Base-by-base conservation (phyloP, 2,329 filamentous ascomycete genomes). In the Curvularia sp. region DNA sequence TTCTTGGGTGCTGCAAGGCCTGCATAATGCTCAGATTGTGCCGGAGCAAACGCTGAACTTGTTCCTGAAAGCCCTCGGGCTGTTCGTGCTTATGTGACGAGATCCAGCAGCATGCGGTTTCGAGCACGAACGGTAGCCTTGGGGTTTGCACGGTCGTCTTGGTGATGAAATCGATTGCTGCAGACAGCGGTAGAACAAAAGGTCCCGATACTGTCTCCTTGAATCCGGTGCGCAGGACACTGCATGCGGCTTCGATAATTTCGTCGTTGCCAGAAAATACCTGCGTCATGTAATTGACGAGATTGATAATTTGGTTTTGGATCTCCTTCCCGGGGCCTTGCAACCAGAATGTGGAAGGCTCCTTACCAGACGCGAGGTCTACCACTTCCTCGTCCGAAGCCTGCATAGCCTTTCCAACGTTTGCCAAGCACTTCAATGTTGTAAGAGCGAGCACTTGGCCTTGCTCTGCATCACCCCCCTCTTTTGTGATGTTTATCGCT, bases 191-290 rank as follows among this genome's bases (percentile, higher is more conserved):
- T 60, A 96, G 86, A 8, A 93, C 90, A 67, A 95, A 94, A 0
- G 91, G 89, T 0, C 91, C 91, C 3, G 89, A 86, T 26, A 87
- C 85, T 0, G 83, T 84, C 74, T 96, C 92, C 0, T 88, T 88
- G 69, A 93, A 93, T 0, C 92, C 92, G 20, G 87, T 85, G 41
- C 88, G 86, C 49, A 94, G 82, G 48, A 93, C 85, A 57, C 83
- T 83, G 76, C 91, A 95, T 33, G 89, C 86, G 4, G 86, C 83
- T 68, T 93, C 90, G 22, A 89, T 83, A 10, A 92, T 84, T 64
- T 93, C 91, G 22, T 86, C 84, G 57, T 85, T 87, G 2, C 76
- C 78, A 3, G 81, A 83, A 46, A 92, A 88, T 0, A 85, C 73
- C 51, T 81, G 75, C n/a, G 81, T 78, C 12, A 83, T 67, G 49